These are phyloP conservation scores for Terfezia claveryi DNA, from an alignment of 495 filamentous ascomycete genomes.

Conservation along the genomic window DNA sequence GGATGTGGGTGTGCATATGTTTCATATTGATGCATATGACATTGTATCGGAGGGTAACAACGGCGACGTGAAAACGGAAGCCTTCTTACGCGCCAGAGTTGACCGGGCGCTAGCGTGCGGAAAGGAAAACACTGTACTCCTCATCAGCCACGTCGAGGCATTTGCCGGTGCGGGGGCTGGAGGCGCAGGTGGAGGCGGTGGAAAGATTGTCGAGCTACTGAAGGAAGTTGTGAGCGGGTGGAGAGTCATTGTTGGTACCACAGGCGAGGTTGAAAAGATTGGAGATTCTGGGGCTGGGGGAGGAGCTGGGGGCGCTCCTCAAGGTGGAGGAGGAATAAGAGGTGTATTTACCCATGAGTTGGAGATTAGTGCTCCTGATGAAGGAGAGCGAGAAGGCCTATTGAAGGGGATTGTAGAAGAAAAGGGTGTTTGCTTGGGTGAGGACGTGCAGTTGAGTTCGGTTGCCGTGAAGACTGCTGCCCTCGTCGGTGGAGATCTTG, in stretches of 20 bases:
- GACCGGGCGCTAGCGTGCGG: constrained; percentile 81
- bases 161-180: constrained; percentile 77
- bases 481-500: constrained; percentile 77
- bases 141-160: constrained; percentile 74
- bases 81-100: constrained; percentile 61
- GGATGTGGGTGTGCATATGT: constrained; percentile 77
- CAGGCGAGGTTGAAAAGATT: constrained; percentile 82
- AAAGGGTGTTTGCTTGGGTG: constrained; percentile 44
- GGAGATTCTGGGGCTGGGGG: constrained; percentile 30
- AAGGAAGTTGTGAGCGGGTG: constrained; percentile 51
- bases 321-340: constrained; percentile 34
- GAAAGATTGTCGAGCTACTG: constrained; percentile 32
- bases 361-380: constrained; percentile 80
- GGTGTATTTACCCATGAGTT: constrained; percentile 89
- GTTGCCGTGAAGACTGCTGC: constrained; percentile 91
- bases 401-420: constrained; percentile 55
- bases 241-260: constrained; percentile 74
- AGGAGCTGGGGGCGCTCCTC: background rate
- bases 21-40: constrained; percentile 78
- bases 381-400: constrained; percentile 76
- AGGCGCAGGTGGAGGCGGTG: background rate
- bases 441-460: constrained; percentile 58
- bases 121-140: constrained; percentile 53
- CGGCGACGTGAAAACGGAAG: constrained; percentile 82
- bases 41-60: constrained; percentile 73